Conservation (phyloP, 768 basidiomycete genomes). For the Mycena haematopus region DNA sequence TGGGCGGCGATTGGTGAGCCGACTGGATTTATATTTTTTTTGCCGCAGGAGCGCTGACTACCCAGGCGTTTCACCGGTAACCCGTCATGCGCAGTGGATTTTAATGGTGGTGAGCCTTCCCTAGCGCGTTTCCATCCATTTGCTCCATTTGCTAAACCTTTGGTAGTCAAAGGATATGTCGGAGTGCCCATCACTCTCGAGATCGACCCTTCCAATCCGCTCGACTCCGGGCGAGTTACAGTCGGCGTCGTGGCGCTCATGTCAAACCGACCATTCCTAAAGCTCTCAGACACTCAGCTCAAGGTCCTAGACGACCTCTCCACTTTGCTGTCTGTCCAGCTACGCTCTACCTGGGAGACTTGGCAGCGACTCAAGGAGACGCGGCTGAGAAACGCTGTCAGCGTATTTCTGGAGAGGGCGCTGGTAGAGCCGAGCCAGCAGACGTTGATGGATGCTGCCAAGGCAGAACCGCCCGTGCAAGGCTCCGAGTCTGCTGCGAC, state of each 20-base stretch:
- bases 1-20: conserved; percentile 14
- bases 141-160: not conserved
- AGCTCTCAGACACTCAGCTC: conserved; percentile 6
- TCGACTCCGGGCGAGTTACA: conserved; percentile 15
- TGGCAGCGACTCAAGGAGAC: conserved; percentile 15
- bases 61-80: conserved; percentile 20
- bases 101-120: conserved; percentile 1
- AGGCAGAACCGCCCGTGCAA: conserved; percentile 13
- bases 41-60: not conserved
- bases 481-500: conserved; percentile 1
- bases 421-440: conserved; percentile 19
- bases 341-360: conserved; percentile 26
- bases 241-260: conserved; percentile 26
- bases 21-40: not conserved
- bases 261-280: conserved; percentile 9
- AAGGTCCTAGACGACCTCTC: conserved; percentile 19
- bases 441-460: not conserved
- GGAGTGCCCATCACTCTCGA: conserved; percentile 22
- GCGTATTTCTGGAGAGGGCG: conserved; percentile 17
- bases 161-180: conserved; percentile 12
- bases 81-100: conserved; percentile 5
- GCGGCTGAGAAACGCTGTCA: conserved; percentile 17
- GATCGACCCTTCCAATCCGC: conserved; percentile 14
- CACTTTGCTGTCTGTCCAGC: conserved; percentile 18
- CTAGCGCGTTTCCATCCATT: not conserved